These are phyloP conservation scores for Blastobotrys mokoenaii DNA, from an alignment of 805 yeast species.

Conservation along the genomic window DNA sequence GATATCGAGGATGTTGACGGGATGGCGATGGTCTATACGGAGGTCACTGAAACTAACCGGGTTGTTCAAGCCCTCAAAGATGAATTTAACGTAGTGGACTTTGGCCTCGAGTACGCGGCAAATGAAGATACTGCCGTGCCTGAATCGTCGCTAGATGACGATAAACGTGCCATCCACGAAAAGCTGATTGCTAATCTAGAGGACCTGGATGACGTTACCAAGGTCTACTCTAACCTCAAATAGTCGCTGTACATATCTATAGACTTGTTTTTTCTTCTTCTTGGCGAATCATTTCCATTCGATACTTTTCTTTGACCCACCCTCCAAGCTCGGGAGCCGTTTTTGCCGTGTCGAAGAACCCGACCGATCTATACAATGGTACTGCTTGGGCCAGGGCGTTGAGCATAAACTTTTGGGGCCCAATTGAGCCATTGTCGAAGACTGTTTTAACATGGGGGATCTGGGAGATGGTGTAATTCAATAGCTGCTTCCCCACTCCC, in stretches of 20 bases:
- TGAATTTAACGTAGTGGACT: conserved; percentile 53
- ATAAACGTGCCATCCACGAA: conserved; percentile 41
- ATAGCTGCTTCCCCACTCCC: neutral
- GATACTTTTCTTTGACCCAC: neutral
- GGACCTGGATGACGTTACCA: conserved; percentile 77
- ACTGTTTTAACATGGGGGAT: neutral
- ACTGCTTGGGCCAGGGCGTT: neutral
- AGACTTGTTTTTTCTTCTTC: neutral
- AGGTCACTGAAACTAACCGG: conserved; percentile 50
- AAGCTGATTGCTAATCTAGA: conserved; percentile 58
- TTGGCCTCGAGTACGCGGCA: conserved; percentile 62
- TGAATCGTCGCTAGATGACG: conserved; percentile 29
- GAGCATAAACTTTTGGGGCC: conserved; percentile 1
- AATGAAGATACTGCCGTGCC: conserved; percentile 42
- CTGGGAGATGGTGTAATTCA: neutral
- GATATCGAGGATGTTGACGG: conserved; percentile 37
- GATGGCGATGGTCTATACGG: conserved; percentile 49
- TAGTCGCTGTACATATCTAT: neutral
- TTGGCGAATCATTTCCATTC: neutral
- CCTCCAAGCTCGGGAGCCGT: neutral
- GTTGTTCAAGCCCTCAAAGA: conserved; percentile 52
- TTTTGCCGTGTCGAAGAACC: neutral
- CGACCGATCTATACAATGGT: neutral
- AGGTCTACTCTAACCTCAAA: conserved; percentile 60
- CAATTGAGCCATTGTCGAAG: neutral